A percentile compares a stretch with the other conserved stretches of the same genome.
These are phyloP conservation scores for Penicillium janthinellum DNA, from an alignment of 2,329 filamentous ascomycete genomes.

Conservation along the genomic window DNA sequence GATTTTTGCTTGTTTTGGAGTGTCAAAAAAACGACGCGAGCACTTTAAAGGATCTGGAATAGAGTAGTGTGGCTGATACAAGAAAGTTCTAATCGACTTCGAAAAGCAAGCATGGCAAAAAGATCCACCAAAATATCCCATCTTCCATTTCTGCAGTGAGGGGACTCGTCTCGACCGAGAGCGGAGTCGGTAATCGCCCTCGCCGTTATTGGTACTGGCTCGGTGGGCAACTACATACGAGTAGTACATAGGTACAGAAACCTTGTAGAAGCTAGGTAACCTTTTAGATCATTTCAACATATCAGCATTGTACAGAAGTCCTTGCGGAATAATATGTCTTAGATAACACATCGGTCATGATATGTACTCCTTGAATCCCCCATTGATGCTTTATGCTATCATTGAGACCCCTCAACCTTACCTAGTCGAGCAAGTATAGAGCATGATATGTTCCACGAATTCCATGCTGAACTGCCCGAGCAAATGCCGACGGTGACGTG, in stretches of 20 bases:
- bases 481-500: slow-evolving; percentile 36
- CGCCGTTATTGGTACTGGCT: slow-evolving; percentile 18
- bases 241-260: not conserved
- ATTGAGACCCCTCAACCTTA: too few species aligned
- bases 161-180: slow-evolving; percentile 13
- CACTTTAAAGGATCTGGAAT: not conserved
- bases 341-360: too few species aligned
- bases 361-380: too few species aligned
- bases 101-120: not conserved
- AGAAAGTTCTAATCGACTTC: not conserved
- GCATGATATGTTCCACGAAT: too few species aligned
- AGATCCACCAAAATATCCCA: not conserved
- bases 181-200: slow-evolving; percentile 17
- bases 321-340: too few species aligned
- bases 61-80: not conserved
- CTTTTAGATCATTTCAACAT: too few species aligned
- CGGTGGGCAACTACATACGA: not conserved
- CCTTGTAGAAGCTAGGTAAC: too few species aligned
- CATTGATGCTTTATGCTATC: too few species aligned
- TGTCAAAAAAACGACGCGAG: not conserved
- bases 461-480: slow-evolving; percentile 1
- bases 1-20: not conserved
- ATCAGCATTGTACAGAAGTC: too few species aligned
- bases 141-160: not conserved
- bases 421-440: too few species aligned